Evolutionary conservation across 2,329 filamentous ascomycete species (phyloP).

Genomic region (Cordyceps javanica): DNA sequence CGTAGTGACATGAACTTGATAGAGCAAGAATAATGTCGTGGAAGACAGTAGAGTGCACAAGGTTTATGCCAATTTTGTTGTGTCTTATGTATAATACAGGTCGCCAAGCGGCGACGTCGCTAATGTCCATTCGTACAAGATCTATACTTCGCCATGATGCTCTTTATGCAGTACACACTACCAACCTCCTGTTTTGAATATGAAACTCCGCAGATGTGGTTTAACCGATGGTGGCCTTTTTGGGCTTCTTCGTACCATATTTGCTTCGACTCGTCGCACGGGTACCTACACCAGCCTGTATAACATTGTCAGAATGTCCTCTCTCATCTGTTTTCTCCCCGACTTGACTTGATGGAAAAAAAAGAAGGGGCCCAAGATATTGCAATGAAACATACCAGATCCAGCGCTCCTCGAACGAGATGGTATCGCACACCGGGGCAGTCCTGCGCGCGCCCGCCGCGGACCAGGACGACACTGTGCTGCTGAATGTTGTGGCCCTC

Average conservation of each 20-base stretch:
- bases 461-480: conserved; percentile 94
- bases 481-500: conserved; percentile 99
- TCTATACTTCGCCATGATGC: not conserved
- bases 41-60: not conserved
- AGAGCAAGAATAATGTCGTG: not conserved
- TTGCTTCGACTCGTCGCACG: conserved; percentile 84
- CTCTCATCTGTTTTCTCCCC: not conserved
- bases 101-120: conserved; percentile 8
- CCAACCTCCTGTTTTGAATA: not conserved
- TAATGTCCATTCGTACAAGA: conserved; percentile 8
- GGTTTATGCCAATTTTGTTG: not conserved
- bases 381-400: conserved; percentile 63
- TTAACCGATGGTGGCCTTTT: conserved; percentile 60
- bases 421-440: conserved; percentile 98
- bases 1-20: not conserved
- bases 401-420: conserved; percentile 81
- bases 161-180: not conserved
- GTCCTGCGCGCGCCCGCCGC: conserved; percentile 89
- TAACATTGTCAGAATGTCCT: conserved; percentile 14
- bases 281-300: conserved; percentile 81
- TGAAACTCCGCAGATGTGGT: not conserved
- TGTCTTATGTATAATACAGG: conserved; percentile 7
- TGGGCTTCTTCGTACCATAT: conserved; percentile 98
- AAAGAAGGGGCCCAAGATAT: too few relatives aligned
- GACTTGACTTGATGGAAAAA: not conserved